Evolutionary conservation across 495 filamentous ascomycete species (phyloP).

Genomic region (Aspergillus indologenus): DNA sequence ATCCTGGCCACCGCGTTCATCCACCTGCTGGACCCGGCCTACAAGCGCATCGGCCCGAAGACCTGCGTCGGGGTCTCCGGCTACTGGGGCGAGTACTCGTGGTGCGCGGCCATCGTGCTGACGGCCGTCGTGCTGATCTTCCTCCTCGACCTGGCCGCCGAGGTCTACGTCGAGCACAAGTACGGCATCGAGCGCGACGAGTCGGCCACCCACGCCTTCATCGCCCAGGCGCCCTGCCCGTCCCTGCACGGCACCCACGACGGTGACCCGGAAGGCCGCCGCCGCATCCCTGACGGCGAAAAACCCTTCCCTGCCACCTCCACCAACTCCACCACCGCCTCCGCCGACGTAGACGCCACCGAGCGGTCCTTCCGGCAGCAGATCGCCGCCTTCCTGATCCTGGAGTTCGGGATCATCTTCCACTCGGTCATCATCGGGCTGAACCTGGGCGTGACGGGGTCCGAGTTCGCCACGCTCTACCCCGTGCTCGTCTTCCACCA

Average conservation of each 20-base stretch:
- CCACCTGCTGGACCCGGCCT: constrained; percentile 52
- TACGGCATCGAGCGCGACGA: constrained; percentile 32
- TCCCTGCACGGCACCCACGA: neutral
- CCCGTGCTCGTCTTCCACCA: constrained; percentile 4
- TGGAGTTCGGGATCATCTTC: constrained; percentile 7
- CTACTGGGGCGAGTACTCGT: constrained; percentile 44
- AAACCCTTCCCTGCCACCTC: too few relatives aligned
- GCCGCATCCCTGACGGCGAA: too few relatives aligned
- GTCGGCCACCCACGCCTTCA: neutral
- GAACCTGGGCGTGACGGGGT: constrained; percentile 2
- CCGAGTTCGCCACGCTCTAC: constrained; percentile 2
- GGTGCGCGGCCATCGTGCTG: constrained; percentile 41
- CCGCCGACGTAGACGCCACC: neutral
- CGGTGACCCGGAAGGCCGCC: neutral
- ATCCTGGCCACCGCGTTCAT: constrained; percentile 70
- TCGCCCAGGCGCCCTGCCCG: neutral
- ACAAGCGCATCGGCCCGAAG: constrained; percentile 47
- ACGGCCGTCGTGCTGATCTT: constrained; percentile 35
- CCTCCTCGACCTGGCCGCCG: constrained; percentile 42
- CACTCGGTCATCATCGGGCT: constrained; percentile 7
- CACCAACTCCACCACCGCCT: too few relatives aligned
- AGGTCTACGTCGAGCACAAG: constrained; percentile 51
- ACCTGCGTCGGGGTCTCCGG: constrained; percentile 54
- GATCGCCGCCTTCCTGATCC: constrained; percentile 5
- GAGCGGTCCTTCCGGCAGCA: constrained; percentile 2